These are phyloP conservation scores for Cephaloascus fragrans DNA, from an alignment of 805 yeast species.

Conservation along the genomic window DNA sequence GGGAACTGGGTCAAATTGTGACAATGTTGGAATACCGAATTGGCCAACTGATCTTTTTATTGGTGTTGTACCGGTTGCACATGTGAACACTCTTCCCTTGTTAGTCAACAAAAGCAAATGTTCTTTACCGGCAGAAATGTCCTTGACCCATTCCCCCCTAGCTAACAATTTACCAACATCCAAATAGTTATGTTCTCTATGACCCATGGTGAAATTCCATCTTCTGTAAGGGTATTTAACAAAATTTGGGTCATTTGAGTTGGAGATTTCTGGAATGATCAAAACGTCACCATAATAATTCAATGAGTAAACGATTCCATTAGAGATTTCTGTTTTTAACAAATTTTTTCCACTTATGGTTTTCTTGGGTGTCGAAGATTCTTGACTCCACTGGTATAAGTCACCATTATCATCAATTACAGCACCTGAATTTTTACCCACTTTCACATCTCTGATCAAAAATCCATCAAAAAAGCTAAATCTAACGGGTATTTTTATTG, in stretches of 20 bases:
- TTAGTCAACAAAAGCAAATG: slow-evolving; percentile 61
- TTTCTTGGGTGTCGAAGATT: slow-evolving; percentile 11
- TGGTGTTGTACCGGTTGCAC: slow-evolving; percentile 45
- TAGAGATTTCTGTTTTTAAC: slow-evolving; percentile 35
- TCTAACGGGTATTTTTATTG: slow-evolving; percentile 46
- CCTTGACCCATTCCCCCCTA: slow-evolving; percentile 26
- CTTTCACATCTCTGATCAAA: slow-evolving; percentile 43
- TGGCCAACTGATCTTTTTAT: slow-evolving; percentile 57
- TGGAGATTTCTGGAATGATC: slow-evolving; percentile 16
- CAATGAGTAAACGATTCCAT: slow-evolving; percentile 36
- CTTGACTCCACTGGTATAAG: slow-evolving; percentile 51
- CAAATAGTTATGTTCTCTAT: slow-evolving; percentile 4
- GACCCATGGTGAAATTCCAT: not conserved
- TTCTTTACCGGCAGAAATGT: slow-evolving; percentile 49
- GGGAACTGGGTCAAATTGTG: slow-evolving; percentile 57
- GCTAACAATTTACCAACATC: slow-evolving; percentile 1
- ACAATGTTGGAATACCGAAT: slow-evolving; percentile 66
- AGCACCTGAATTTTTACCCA: slow-evolving; percentile 37
- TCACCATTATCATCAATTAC: slow-evolving; percentile 66
- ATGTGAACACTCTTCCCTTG: slow-evolving; percentile 51
- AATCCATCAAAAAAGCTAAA: slow-evolving; percentile 54
- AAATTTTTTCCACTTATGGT: slow-evolving; percentile 40
- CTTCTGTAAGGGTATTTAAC: too few species aligned
- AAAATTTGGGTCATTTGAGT: not conserved
- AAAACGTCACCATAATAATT: slow-evolving; percentile 26